Conservation (phyloP, 2,329 filamentous ascomycete species). For the Beauveria rudraprayagi region DNA sequence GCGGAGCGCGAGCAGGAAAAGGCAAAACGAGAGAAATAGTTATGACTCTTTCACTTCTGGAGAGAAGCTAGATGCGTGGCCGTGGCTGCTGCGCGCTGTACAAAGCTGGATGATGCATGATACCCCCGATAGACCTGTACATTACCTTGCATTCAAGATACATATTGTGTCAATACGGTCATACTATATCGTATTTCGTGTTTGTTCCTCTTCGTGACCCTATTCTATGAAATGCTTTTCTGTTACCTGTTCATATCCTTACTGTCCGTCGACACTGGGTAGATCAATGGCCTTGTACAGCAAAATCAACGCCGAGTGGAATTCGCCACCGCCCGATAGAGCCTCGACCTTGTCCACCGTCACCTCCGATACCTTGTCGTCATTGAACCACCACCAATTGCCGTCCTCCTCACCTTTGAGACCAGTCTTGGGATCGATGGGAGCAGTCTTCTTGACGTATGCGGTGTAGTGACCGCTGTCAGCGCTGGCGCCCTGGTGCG, state of each 20-base stretch:
- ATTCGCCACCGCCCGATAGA: constrained; percentile 81
- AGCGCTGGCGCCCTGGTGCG: constrained; percentile 91
- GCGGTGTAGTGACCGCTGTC: constrained; percentile 98
- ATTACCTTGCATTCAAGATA: constrained; percentile 7
- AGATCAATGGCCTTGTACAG: constrained; percentile 70
- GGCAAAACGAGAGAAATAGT: not conserved
- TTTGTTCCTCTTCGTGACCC: constrained; percentile 13
- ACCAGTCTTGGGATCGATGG: constrained; percentile 65
- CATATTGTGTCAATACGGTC: not conserved
- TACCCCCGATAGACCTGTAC: constrained; percentile 16
- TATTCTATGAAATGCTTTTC: not conserved
- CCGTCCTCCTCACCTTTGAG: constrained; percentile 76
- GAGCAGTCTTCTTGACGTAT: constrained; percentile 86
- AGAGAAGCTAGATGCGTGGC: not conserved
- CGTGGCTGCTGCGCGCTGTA: not conserved
- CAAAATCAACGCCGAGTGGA: constrained; percentile 73
- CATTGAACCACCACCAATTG: constrained; percentile 99
- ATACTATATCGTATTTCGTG: constrained; percentile 9
- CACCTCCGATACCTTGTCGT: constrained; percentile 93
- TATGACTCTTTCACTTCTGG: too few relatives aligned
- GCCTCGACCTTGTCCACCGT: constrained; percentile 84
- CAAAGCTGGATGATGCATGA: constrained; percentile 5
- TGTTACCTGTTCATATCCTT: constrained; percentile 15
- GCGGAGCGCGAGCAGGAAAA: constrained; percentile 25
- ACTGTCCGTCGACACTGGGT: constrained; percentile 45